Evolutionary conservation across 441 rosid genomes (phyloP).

Genomic region (Pelargonium myrrhifolium): DNA sequence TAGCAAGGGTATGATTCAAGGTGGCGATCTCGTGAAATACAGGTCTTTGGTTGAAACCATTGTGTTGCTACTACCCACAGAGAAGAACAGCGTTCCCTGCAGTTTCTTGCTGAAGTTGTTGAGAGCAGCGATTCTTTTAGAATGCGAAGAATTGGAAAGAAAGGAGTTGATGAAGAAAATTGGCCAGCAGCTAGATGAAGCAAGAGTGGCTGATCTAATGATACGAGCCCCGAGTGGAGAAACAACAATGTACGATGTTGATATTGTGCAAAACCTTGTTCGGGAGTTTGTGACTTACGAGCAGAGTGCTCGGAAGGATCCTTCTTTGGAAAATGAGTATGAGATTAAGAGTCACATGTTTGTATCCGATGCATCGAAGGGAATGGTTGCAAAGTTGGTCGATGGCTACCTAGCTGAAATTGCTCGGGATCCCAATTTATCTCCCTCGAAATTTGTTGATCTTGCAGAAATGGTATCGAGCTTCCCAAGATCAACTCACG

Average conservation of each 20-base stretch:
- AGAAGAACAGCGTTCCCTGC: constrained; percentile 54
- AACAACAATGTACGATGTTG: constrained; percentile 52
- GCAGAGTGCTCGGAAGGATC: constrained; percentile 30
- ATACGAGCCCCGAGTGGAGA: constrained; percentile 43
- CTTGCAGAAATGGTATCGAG: constrained; percentile 57
- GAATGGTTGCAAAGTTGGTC: constrained; percentile 56
- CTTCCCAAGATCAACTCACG: constrained; percentile 61
- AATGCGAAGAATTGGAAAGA: constrained; percentile 39
- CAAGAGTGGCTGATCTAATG: constrained; percentile 59
- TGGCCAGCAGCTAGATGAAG: constrained; percentile 62
- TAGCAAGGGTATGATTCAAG: constrained; percentile 42
- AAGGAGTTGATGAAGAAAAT: constrained; percentile 54
- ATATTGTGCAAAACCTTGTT: constrained; percentile 51
- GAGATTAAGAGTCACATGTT: constrained; percentile 32
- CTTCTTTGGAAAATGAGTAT: not conserved
- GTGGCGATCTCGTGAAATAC: constrained; percentile 36
- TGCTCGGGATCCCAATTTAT: constrained; percentile 42
- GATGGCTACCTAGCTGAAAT: constrained; percentile 68
- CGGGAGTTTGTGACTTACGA: constrained; percentile 37
- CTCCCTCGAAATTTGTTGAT: constrained; percentile 44
- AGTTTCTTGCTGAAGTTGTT: constrained; percentile 76
- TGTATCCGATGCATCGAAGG: constrained; percentile 39
- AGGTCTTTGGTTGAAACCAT: constrained; percentile 65
- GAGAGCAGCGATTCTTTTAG: constrained; percentile 59
- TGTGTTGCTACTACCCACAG: constrained; percentile 58